Conservation (phyloP, 805 yeast species). For the Hagleromyces aurorensis region DNA sequence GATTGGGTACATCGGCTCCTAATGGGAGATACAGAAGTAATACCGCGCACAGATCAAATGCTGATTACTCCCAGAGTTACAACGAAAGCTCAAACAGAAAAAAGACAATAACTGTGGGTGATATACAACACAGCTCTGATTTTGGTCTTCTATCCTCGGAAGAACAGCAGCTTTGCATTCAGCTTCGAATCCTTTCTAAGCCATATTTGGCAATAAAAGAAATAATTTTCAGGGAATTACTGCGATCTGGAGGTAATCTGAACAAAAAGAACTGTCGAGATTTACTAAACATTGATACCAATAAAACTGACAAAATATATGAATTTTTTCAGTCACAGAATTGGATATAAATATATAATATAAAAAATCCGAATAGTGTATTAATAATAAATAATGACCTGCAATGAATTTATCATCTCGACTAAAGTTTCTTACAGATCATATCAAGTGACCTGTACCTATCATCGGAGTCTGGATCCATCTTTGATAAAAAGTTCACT, state of each 20-base stretch:
- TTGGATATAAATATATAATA: slow-evolving; percentile 62
- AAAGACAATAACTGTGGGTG: slow-evolving; percentile 45
- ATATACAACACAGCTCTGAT: slow-evolving; percentile 73
- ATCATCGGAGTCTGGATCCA: slow-evolving; percentile 23
- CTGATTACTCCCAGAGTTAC: slow-evolving; percentile 22
- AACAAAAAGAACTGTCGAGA: slow-evolving; percentile 84
- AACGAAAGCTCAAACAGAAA: slow-evolving; percentile 31
- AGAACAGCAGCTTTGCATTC: slow-evolving; percentile 79
- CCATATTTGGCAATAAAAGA: slow-evolving; percentile 92
- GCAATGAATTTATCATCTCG: slow-evolving; percentile 1
- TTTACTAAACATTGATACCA: slow-evolving; percentile 72
- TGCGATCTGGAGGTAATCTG: slow-evolving; percentile 75
- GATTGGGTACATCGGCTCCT: slow-evolving; percentile 12
- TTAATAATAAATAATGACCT: slow-evolving; percentile 3
- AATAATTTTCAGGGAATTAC: slow-evolving; percentile 75
- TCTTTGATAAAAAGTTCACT: slow-evolving; percentile 27
- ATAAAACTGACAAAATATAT: slow-evolving; percentile 78
- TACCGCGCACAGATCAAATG: slow-evolving; percentile 22
- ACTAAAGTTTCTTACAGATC: slow-evolving; percentile 29
- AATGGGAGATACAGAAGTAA: slow-evolving; percentile 24
- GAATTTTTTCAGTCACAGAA: slow-evolving; percentile 90
- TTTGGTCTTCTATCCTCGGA: slow-evolving; percentile 76
- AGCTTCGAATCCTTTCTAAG: slow-evolving; percentile 79
- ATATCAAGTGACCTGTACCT: slow-evolving; percentile 25
- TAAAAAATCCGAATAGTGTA: slow-evolving; percentile 3